phyloP scores from a whole-genome alignment of 2,329 filamentous ascomycete species.

The Massarina eburnea region DNA sequence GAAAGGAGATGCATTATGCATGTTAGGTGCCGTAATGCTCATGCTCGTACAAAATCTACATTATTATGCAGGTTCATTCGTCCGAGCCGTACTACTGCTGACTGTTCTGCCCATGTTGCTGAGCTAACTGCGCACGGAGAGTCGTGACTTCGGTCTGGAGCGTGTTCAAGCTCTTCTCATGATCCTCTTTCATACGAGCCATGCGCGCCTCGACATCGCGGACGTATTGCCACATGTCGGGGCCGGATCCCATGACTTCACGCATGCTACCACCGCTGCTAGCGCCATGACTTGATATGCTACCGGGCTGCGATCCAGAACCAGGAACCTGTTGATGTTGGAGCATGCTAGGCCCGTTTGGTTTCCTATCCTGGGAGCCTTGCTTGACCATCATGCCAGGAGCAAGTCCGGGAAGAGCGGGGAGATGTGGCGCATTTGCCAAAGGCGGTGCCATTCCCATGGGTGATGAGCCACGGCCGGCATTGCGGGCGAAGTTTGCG shows the following conservation, averaged over 20 bases:
- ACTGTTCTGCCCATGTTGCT: constrained; percentile 28
- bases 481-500: constrained; percentile 62
- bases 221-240: constrained; percentile 70
- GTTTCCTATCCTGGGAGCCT: constrained; percentile 34
- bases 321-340: constrained; percentile 43
- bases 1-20: not conserved
- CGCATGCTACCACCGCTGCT: constrained; percentile 63
- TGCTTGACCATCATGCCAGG: constrained; percentile 33
- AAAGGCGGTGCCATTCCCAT: constrained; percentile 44
- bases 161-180: constrained; percentile 47
- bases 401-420: constrained; percentile 46
- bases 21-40: not conserved
- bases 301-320: constrained; percentile 51
- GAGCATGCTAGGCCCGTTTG: constrained; percentile 43
- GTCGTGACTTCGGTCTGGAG: constrained; percentile 49
- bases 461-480: constrained; percentile 59
- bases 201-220: constrained; percentile 65
- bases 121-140: constrained; percentile 40
- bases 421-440: constrained; percentile 47
- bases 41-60: not conserved
- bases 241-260: constrained; percentile 62
- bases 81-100: constrained; percentile 5
- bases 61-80: not conserved
- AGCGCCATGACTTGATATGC: constrained; percentile 56
- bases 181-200: constrained; percentile 50